phyloP scores from a whole-genome alignment of 1,284 basidiomycete species.

The Blastosporella zonata region DNA sequence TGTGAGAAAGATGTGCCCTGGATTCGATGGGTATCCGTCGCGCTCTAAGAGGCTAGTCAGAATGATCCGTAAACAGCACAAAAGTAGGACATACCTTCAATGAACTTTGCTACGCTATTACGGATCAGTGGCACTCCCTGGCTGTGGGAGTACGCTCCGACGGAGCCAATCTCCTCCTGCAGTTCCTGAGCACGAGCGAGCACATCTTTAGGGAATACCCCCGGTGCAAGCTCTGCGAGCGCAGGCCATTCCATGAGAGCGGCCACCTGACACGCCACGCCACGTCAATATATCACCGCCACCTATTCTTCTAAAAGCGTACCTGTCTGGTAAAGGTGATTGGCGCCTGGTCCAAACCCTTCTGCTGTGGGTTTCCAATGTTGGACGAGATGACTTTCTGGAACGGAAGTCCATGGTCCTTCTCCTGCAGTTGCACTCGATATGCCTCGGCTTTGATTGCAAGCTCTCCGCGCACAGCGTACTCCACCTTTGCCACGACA shows the following conservation, averaged over 20 bases:
- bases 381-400: conserved; percentile 91
- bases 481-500: conserved; percentile 84
- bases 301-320: conserved; percentile 3
- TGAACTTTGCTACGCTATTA: conserved; percentile 87
- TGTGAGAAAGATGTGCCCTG: conserved; percentile 91
- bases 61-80: background rate
- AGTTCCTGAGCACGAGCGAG: conserved; percentile 82
- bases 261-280: conserved; percentile 61
- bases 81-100: conserved; percentile 57
- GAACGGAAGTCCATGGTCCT: conserved; percentile 73
- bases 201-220: conserved; percentile 85
- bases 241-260: conserved; percentile 92
- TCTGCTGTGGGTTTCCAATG: conserved; percentile 98
- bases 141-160: conserved; percentile 95
- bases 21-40: conserved; percentile 83
- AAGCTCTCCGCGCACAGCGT: conserved; percentile 96
- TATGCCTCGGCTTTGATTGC: conserved; percentile 92
- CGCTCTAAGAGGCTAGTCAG: conserved; percentile 54
- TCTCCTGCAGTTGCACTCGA: conserved; percentile 62
- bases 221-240: conserved; percentile 73
- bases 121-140: conserved; percentile 92
- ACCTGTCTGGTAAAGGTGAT: conserved; percentile 94
- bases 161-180: conserved; percentile 84
- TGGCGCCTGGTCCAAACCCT: conserved; percentile 89
- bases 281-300: conserved; percentile 4